phyloP scores from a whole-genome alignment of 139 green algal species.

The Spirogloea muscicola region DNA sequence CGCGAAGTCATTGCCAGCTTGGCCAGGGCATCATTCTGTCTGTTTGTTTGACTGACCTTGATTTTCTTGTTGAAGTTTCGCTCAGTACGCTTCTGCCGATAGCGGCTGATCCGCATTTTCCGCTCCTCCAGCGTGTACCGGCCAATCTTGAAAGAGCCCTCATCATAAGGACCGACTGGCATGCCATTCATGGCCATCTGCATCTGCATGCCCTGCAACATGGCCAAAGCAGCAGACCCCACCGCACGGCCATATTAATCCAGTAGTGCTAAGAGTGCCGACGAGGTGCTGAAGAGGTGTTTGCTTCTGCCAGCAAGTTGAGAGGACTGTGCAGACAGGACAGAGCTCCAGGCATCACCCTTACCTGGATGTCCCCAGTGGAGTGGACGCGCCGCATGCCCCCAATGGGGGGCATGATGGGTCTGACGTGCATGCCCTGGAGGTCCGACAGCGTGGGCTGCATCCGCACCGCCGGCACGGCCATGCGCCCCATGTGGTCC shows the following conservation, averaged over 20 bases:
- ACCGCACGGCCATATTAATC: background rate
- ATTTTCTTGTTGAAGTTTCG: constrained; percentile 67
- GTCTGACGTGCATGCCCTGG: constrained; percentile 14
- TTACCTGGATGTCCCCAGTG: constrained; percentile 36
- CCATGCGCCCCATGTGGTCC: too few relatives aligned
- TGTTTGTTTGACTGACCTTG: constrained; percentile 56
- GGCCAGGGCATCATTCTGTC: background rate
- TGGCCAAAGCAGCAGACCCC: background rate
- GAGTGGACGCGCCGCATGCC: constrained; percentile 27
- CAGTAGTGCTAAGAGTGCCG: background rate
- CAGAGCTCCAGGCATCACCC: background rate
- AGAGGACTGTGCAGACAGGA: background rate
- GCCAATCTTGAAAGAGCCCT: constrained; percentile 27
- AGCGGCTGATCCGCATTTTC: constrained; percentile 66
- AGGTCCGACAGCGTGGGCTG: constrained; percentile 22
- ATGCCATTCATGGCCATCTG: constrained; percentile 3
- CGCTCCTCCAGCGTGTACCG: constrained; percentile 63
- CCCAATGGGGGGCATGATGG: constrained; percentile 4
- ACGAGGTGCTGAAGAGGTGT: background rate
- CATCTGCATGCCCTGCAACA: constrained; percentile 30
- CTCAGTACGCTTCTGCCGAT: constrained; percentile 67
- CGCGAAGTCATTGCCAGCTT: too few relatives aligned
- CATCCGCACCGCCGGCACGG: too few relatives aligned
- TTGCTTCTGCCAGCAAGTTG: background rate
- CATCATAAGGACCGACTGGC: constrained; percentile 12